Base-by-base conservation (phyloP, 2,329 filamentous ascomycete genomes). In the Calonectria multiphialidica region DNA sequence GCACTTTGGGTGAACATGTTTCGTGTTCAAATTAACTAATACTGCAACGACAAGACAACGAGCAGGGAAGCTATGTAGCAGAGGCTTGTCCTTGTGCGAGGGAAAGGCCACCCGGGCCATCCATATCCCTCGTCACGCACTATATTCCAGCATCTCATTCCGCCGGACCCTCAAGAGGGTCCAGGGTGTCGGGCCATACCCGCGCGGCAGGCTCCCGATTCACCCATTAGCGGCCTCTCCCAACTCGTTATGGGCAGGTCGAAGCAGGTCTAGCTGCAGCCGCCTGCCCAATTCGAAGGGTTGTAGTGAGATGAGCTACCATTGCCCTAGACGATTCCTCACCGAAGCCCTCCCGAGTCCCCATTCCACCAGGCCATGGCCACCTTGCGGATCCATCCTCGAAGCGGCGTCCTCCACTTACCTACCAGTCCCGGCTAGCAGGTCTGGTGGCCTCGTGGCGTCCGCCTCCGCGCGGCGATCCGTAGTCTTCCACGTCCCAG, bases 21-120 rank as follows among this genome's bases (percentile, higher is more conserved):
- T 77, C 70, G 15, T 81, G 78, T 82, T 85, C 78, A 78, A 68
- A 85, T 86, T 84, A 86, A 84, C 82, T 86, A 85, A 81, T 85
- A 85, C 80, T 83, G 80, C 81, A 81, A 81, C 77, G 76, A 83
- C 81, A 82, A 84, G 78, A 82, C 80, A 82, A 81, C 80, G 80
- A 83, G 81, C 83, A 84, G 82, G 82, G 80, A 80, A 80, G 80
- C 80, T 80, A 77, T 79, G 74, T 79, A 80, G 77, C 78, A 77
- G 82, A 80, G 79, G 81, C 80, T 82, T 83, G 77, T 81, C 78
- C 80, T 83, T 80, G 78, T 80, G 77, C 71, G 75, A 79, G 79
- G 73, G 75, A 75, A 70, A 57, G 71, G 72, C 78, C 81, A 25
- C 82, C 82, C 73, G 81, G 81, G 81, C 79, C 72, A 72, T 42